Evolutionary conservation across 2,329 filamentous ascomycete genomes (phyloP), one percentile per base, ranked within the genome.

Genomic region (Conoideocrella luteorostrata): DNA sequence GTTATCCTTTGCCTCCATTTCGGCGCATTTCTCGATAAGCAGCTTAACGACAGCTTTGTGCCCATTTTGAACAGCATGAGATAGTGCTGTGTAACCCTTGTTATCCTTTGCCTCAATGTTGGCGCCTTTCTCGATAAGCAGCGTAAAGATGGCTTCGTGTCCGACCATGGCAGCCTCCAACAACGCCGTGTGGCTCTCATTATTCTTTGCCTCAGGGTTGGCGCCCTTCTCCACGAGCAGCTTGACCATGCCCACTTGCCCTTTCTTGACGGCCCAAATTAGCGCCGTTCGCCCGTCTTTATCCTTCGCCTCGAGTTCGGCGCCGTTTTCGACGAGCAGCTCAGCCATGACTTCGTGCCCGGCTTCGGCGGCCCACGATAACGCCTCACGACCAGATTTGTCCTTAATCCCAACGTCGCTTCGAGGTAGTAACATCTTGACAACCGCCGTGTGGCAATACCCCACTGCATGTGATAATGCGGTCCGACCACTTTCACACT

Each of bases 51-150:
- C 13, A n/a, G 21, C 13, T n/a, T 39, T 21, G 24, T 29, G 13
- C 11, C 23, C 21, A 4, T 39, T 39, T 3, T 26, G 9, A 17
- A 12, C 23, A 17, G 37, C 37, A 5, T 11, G 4, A 4, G 22
- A 26, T 18, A 39, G 17, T 22, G 37, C 12, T 17, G 37, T 39
- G 2, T 10, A 13, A 39, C n/a, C 11, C 5, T 24, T 9, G 12
- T 39, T n/a, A 28, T 26, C 24, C 11, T 13, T 7, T 9, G 23
- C 17, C 37, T 39, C 23, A 10, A 46, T 17, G 3, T 46, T 24
- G 18, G 45, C 45, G 30, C 45, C 43, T 10, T 43, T 30, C 1
- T 44, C 33, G 22, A 51, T 17, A 2, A 51, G 36, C 20, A 48
- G 21, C 43, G 32, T 40, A n/a, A 43, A 38, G 18, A 48, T 24